These are phyloP conservation scores for Acanthamoeba triangularis DNA, from an alignment of 208 protist species.

Conservation along the genomic window DNA sequence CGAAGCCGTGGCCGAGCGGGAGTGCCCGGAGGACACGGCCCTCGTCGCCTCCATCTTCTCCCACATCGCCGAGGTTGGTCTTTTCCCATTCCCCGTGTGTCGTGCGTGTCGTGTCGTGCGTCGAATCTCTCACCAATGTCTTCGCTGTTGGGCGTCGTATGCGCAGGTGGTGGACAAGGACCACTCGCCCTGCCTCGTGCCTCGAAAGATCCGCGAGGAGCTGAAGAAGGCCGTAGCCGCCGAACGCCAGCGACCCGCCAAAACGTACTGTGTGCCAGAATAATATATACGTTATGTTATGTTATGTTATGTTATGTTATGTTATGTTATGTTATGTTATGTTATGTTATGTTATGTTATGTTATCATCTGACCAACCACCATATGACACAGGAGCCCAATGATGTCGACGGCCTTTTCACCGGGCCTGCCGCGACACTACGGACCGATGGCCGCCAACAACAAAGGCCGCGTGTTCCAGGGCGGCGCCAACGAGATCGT, in stretches of 20 bases:
- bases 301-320: too few species aligned
- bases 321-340: too few species aligned
- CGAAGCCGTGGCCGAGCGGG: not conserved
- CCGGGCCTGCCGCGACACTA: not conserved
- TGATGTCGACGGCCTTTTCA: not conserved
- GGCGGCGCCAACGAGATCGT: not conserved
- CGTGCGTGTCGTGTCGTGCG: too few species aligned
- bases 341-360: too few species aligned
- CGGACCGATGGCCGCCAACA: not conserved
- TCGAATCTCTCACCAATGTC: not conserved
- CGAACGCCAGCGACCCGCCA: not conserved
- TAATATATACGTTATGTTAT: too few species aligned
- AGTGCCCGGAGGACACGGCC: conserved; percentile 24
- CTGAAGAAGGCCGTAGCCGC: not conserved
- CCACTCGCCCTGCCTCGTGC: conserved; percentile 9
- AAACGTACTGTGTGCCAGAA: not conserved
- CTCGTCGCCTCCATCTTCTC: conserved; percentile 37
- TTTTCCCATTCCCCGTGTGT: not conserved
- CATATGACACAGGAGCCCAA: not conserved
- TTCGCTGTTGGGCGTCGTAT: too few species aligned
- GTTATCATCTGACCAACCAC: too few species aligned
- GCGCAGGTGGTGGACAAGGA: conserved; percentile 19
- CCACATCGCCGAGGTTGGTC: not conserved
- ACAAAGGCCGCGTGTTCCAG: not conserved
- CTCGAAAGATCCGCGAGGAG: conserved; percentile 41